Evolutionary conservation across 345 rosid species (phyloP).

Genomic region (Eucalyptus urophylla): DNA sequence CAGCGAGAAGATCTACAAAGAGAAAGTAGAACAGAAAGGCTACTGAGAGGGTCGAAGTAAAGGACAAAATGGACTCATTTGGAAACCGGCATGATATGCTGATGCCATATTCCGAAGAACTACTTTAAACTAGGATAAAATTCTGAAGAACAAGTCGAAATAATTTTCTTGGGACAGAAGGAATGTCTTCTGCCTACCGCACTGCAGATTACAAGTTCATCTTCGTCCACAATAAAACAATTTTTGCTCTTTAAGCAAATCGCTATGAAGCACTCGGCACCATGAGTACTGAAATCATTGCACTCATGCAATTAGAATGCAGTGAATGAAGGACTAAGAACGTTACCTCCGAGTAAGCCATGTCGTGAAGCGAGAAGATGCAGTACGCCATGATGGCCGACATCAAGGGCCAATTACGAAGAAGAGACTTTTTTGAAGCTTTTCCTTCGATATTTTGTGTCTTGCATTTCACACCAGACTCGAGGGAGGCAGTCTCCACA

Average conservation of each 20-base stretch:
- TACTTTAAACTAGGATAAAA: neutral
- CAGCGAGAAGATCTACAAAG: conserved; percentile 55
- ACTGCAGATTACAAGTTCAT: neutral
- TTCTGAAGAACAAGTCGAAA: neutral
- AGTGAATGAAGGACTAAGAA: neutral
- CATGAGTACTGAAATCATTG: neutral
- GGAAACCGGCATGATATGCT: neutral
- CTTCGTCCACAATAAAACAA: neutral
- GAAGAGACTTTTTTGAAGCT: conserved; percentile 25
- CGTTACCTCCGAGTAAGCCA: conserved; percentile 89
- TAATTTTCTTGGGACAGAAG: neutral
- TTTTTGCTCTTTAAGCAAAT: neutral
- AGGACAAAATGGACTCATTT: neutral
- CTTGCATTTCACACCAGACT: neutral
- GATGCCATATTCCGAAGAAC: neutral
- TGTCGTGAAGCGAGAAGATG: conserved; percentile 79
- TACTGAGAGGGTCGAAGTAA: neutral
- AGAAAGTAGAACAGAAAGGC: neutral
- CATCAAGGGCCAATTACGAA: conserved; percentile 81
- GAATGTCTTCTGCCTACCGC: neutral
- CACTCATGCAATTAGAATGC: neutral
- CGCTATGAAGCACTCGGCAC: neutral
- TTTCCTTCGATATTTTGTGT: conserved; percentile 1
- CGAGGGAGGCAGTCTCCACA: conserved; percentile 4
- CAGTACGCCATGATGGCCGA: conserved; percentile 84